A percentile compares a stretch with the other conserved stretches of the same genome.
These are phyloP conservation scores for Trifolium dubium DNA, from an alignment of 306 rosid genomes.

Conservation along the genomic window DNA sequence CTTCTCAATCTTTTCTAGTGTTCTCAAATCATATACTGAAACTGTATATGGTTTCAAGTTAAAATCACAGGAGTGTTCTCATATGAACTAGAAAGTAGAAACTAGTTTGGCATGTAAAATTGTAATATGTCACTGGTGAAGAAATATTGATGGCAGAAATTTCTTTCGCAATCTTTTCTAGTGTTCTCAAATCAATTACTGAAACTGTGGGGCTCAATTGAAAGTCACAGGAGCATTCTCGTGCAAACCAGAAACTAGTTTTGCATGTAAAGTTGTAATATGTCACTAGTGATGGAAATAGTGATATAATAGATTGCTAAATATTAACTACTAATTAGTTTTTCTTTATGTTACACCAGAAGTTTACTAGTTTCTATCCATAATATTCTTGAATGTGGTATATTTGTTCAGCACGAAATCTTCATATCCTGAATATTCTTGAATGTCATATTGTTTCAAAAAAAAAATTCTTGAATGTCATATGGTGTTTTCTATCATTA, in stretches of 20 bases:
- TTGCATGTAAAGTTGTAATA: neutral
- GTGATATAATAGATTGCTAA: slow-evolving; percentile 5
- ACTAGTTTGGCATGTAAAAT: slow-evolving; percentile 2
- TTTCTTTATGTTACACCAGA: neutral
- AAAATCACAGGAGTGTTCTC: neutral
- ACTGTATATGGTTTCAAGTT: neutral
- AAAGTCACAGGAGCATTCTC: neutral
- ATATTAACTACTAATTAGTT: neutral
- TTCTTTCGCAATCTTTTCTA: neutral
- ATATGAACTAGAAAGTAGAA: slow-evolving; percentile 13
- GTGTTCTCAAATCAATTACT: neutral
- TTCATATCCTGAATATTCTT: slow-evolving; percentile 18
- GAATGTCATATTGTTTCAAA: neutral
- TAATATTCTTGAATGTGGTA: neutral
- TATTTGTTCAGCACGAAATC: neutral
- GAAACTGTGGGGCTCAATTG: neutral
- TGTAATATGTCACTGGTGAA: slow-evolving; percentile 15
- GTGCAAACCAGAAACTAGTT: neutral
- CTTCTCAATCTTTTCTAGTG: neutral
- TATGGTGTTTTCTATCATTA: slow-evolving; percentile 21
- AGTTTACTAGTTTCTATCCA: neutral
- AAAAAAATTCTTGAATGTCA: slow-evolving; percentile 2
- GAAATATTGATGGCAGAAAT: neutral
- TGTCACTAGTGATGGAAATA: neutral
- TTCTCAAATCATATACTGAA: neutral